phyloP scores from a whole-genome alignment of 768 basidiomycete species.

The Candolleomyces eurysporus region DNA sequence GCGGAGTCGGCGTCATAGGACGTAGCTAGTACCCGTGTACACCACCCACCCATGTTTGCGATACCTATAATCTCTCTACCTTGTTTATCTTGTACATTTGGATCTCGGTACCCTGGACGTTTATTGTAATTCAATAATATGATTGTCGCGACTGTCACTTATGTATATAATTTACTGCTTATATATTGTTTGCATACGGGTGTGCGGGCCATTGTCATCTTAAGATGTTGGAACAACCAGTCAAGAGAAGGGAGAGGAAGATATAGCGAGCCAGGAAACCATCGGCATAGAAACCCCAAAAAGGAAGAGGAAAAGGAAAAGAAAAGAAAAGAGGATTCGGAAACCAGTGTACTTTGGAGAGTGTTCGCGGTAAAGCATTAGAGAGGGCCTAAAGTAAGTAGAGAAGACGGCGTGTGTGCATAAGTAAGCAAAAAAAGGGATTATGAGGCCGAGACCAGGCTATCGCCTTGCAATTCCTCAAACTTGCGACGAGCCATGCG shows the following conservation, averaged over 20 bases:
- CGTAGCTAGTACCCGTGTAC: too few species aligned
- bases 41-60: not conserved
- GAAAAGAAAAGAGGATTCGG: not conserved
- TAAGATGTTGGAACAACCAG: not conserved
- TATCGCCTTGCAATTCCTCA: conserved; percentile 83
- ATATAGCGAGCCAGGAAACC: conserved; percentile 9
- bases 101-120: not conserved
- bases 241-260: not conserved
- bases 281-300: not conserved
- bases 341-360: not conserved
- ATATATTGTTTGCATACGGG: too few species aligned
- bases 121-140: too few species aligned
- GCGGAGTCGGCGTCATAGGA: too few species aligned
- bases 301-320: not conserved
- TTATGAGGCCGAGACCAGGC: conserved; percentile 35
- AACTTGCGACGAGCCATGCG: conserved; percentile 84
- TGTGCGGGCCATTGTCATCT: too few species aligned
- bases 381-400: conserved; percentile 8
- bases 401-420: not conserved
- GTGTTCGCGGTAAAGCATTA: conserved; percentile 2
- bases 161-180: not conserved
- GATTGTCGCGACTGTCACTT: too few species aligned
- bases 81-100: too few species aligned
- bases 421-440: not conserved
- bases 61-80: not conserved